phyloP scores from a whole-genome alignment of 2,329 filamentous ascomycete genomes.

The Samsoniella hepiali region DNA sequence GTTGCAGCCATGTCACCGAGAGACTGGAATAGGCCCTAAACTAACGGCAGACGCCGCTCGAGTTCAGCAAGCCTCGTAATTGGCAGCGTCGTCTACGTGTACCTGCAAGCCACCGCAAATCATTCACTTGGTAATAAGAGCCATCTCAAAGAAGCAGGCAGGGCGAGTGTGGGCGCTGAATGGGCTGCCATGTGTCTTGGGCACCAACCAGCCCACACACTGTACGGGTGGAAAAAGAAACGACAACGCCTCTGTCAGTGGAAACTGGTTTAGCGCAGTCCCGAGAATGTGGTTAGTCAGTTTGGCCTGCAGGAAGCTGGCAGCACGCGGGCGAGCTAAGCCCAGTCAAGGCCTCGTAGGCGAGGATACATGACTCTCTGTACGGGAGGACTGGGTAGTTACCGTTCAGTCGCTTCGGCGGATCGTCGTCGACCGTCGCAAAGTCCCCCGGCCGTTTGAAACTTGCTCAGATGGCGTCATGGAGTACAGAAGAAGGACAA shows the following conservation, averaged over 20 bases:
- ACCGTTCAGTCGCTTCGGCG: neutral
- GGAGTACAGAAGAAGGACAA: neutral
- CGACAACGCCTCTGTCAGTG: neutral
- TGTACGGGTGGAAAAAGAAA: conserved; percentile 2
- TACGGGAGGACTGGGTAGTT: no score
- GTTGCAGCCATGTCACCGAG: conserved; percentile 14
- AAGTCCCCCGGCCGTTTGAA: neutral
- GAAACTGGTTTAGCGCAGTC: neutral
- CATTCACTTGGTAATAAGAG: neutral
- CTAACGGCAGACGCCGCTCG: neutral
- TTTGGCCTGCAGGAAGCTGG: neutral
- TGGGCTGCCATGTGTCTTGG: conserved; percentile 9
- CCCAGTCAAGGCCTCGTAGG: conserved; percentile 12
- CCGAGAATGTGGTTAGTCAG: conserved; percentile 5
- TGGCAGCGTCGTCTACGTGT: neutral
- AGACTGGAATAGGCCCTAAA: neutral
- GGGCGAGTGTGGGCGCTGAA: neutral
- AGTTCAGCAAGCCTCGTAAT: conserved; percentile 5
- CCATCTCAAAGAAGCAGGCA: neutral
- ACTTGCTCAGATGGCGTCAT: neutral
- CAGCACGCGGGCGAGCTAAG: neutral
- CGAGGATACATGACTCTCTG: conserved; percentile 11
- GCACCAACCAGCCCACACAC: neutral
- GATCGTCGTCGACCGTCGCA: neutral
- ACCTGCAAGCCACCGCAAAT: conserved; percentile 15